Base-by-base conservation (phyloP, 179 eudicot genomes). In the Patellifolia procumbens region DNA sequence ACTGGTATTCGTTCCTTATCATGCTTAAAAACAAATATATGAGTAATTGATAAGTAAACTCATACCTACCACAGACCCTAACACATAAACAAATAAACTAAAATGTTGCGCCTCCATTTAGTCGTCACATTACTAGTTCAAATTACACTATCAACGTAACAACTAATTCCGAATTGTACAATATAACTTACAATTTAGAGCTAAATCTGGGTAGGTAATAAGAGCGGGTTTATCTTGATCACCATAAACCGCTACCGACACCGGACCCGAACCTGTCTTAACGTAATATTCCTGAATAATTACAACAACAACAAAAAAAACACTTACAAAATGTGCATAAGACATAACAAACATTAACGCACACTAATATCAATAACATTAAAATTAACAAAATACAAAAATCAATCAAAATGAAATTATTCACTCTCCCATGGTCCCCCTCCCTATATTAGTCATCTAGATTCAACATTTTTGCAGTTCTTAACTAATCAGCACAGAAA, bases 151-250 rank as follows among this genome's bases (percentile, higher is more conserved):
- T 11, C 0, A 15, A 58, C 12, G 12, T 17, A 20, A 52, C 20
- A 4, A 53, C 7, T 29, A 32, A 34, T 31, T 7, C 19, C 32
- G 42, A 61, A 31, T 29, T 13, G 31, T 2, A 15, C 5, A 31
- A 61, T 28, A 64, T 3, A 0, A 84, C 98, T 87, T 78, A 93
- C 98, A 83, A 80, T 90, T 91, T 66, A 93, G 82, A 74, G 89
- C 97, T 77, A 93, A 69, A 83, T 93, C 98, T 51, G 98, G 98
- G 88, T 93, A 93, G 34, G 98, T 93, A 65, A 93, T 81, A 70
- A 93, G 91, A 77, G 94, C 98, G 7, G 98, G 98, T 82, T 93
- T 93, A 81, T 91, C 97, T 74, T 81, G 89, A 78, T 93, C 98
- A 61, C 98, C 98, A 78, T 81, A 84, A 12, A 93, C 89, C 70